Base-by-base conservation (phyloP, 441 rosid species). In the Eutrema salsugineum region DNA sequence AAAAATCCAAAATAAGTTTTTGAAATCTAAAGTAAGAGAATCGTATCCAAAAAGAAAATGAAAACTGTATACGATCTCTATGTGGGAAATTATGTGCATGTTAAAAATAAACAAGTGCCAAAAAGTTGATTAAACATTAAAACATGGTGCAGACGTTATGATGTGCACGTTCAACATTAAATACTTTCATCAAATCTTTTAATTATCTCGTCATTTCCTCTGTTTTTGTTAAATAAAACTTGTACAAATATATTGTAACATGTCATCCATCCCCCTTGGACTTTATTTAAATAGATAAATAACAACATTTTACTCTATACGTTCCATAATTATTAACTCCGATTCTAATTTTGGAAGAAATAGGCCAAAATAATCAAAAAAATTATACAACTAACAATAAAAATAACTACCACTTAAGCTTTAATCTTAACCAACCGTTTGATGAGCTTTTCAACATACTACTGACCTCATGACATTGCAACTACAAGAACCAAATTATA, bases 71-170 rank as follows among this genome's bases (percentile, higher is more conserved):
- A 35, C 27, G 12, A 22, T 39, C 7, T 66, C 12, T 36, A 12
- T 69, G 32, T 12, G 27, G 8, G 8, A 5, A 20, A 12, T 59
- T 50, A 33, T 22, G 39, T 51, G 54, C 61, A 50, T 71, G 40
- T 8, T 5, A 12, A 10, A 49, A 19, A 10, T 35, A 36, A 19
- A 35, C 7, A 66, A 49, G 1, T 39, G 24, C 19, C 44, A 32
- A 19, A 49, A 42, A 17, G 19, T 15, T 38, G 32, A 12, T 5
- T 30, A 33, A 43, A 68, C 16, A 17, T 14, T 22, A 19, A 32
- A 27, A n/a, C 61, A 66, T 73, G 72, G 42, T 28, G 73, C 16
- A 42, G 50, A 76, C 79, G 50, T 70, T 57, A 70, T 76, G 76
- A 12, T 70, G 24, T 57, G 72, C 79, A 76, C 79, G 79, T 76